Percentiles rank a stretch among this genome's conserved stretches.
Evolutionary conservation across 2,329 filamentous ascomycete species (phyloP).

Genomic region (Arthrobotrys megalospora): DNA sequence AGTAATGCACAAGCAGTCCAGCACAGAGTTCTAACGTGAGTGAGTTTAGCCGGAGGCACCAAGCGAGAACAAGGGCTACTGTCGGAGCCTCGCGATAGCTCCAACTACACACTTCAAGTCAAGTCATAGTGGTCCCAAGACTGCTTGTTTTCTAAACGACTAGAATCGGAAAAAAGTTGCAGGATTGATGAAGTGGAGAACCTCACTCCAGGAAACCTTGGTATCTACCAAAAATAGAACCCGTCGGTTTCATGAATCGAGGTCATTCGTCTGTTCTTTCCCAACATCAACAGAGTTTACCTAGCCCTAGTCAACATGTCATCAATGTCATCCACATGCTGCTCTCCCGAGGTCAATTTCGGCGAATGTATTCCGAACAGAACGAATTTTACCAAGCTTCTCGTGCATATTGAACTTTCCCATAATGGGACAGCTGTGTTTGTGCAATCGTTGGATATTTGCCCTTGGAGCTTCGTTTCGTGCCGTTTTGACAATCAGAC

Average conservation of each 20-base stretch:
- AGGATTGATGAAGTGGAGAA: constrained; percentile 13
- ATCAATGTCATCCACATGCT: constrained; percentile 35
- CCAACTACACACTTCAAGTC: constrained; percentile 1
- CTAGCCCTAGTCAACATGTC: constrained; percentile 17
- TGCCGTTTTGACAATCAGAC: constrained; percentile 25
- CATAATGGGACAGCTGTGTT: neutral
- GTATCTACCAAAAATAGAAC: constrained; percentile 40
- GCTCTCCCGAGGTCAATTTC: constrained; percentile 26
- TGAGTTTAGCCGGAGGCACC: constrained; percentile 27
- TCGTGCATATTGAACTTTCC: constrained; percentile 26
- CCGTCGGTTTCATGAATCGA: constrained; percentile 23
- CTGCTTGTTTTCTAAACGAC: constrained; percentile 29
- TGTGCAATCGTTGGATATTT: constrained; percentile 3
- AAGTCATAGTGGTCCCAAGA: constrained; percentile 34
- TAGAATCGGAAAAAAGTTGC: constrained; percentile 45
- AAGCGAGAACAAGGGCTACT: constrained; percentile 24
- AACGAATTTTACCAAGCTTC: constrained; percentile 38
- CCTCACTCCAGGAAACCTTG: neutral
- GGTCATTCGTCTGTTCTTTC: constrained; percentile 24
- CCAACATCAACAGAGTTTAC: constrained; percentile 9
- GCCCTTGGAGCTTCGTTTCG: neutral
- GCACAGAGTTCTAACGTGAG: constrained; percentile 14
- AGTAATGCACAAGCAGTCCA: constrained; percentile 47
- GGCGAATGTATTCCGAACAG: constrained; percentile 40
- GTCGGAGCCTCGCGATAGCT: constrained; percentile 47